A percentile compares a stretch with the other conserved stretches of the same genome.
These are phyloP conservation scores for Austroboletus novae-zelandiae DNA, from an alignment of 1,284 basidiomycete species.

Conservation along the genomic window DNA sequence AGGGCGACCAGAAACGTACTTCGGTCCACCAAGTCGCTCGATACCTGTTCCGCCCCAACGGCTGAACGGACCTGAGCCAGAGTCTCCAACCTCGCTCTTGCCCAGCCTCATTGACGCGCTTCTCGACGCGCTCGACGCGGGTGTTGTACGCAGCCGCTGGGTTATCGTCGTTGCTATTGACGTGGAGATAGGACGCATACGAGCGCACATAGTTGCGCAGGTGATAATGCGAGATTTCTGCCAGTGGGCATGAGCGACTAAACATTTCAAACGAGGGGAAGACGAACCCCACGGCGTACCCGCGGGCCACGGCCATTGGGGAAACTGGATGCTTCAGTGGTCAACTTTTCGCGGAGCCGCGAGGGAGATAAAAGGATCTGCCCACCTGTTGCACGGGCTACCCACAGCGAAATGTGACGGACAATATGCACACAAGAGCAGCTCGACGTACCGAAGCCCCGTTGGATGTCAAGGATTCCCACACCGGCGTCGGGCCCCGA, in stretches of 20 bases:
- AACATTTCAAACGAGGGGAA: not conserved
- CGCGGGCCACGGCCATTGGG: slow-evolving; percentile 13
- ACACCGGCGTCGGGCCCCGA: slow-evolving; percentile 9
- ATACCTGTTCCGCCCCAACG: slow-evolving; percentile 30
- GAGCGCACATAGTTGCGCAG: slow-evolving; percentile 28
- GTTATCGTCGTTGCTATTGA: slow-evolving; percentile 42
- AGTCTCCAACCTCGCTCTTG: slow-evolving; percentile 37
- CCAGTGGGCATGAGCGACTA: not conserved
- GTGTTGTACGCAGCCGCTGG: slow-evolving; percentile 43
- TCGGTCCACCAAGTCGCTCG: slow-evolving; percentile 18
- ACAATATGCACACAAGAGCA: not conserved
- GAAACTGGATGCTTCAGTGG: slow-evolving; percentile 1
- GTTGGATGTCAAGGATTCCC: slow-evolving; percentile 13
- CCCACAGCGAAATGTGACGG: not conserved
- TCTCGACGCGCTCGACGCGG: slow-evolving; percentile 45
- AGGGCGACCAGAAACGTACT: not conserved
- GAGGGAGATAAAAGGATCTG: not conserved
- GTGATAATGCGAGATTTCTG: slow-evolving; percentile 20
- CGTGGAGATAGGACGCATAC: slow-evolving; percentile 39
- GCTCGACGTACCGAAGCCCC: slow-evolving; percentile 7
- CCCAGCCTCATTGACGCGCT: slow-evolving; percentile 31
- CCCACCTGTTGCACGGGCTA: slow-evolving; percentile 9
- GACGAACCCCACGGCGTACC: slow-evolving; percentile 14
- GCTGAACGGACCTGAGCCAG: slow-evolving; percentile 34
- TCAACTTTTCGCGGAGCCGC: not conserved